These are phyloP conservation scores for Arabis hirsuta DNA, from an alignment of 345 rosid genomes.

Conservation along the genomic window DNA sequence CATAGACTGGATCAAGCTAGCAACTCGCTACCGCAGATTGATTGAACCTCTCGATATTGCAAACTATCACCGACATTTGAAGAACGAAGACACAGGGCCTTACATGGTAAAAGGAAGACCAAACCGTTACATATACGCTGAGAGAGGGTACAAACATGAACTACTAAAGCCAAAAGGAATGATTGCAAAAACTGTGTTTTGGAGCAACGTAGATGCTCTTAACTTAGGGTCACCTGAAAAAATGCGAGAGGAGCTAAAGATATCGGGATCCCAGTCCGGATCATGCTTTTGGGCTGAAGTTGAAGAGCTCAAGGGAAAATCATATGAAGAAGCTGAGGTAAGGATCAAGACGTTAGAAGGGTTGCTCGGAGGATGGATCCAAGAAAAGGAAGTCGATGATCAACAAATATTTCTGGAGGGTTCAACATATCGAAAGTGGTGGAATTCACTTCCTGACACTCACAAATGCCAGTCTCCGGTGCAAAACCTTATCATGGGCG, in stretches of 20 bases:
- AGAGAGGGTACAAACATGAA: constrained; percentile 65
- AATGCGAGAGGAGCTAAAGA: not conserved
- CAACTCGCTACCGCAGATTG: constrained; percentile 57
- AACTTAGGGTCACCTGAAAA: not conserved
- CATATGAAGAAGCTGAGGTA: constrained; percentile 21
- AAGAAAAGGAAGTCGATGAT: constrained; percentile 19
- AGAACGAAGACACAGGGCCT: constrained; percentile 85
- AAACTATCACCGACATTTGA: constrained; percentile 74
- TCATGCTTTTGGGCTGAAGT: constrained; percentile 84
- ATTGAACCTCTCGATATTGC: constrained; percentile 82
- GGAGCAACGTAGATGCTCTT: constrained; percentile 20
- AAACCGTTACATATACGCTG: constrained; percentile 60
- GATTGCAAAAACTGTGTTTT: not conserved
- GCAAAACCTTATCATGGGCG: not conserved
- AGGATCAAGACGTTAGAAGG: constrained; percentile 33
- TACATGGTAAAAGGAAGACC: constrained; percentile 70
- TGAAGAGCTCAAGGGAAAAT: constrained; percentile 60
- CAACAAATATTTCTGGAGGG: constrained; percentile 50
- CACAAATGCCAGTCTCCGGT: constrained; percentile 37
- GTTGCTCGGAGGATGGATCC: constrained; percentile 48
- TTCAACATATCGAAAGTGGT: constrained; percentile 58
- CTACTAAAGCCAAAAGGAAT: constrained; percentile 18
- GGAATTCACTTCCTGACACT: constrained; percentile 44
- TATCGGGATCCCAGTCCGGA: constrained; percentile 30
- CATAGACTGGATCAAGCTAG: constrained; percentile 48